phyloP scores from a whole-genome alignment of 257 asterid species.

The Phtheirospermum japonicum region DNA sequence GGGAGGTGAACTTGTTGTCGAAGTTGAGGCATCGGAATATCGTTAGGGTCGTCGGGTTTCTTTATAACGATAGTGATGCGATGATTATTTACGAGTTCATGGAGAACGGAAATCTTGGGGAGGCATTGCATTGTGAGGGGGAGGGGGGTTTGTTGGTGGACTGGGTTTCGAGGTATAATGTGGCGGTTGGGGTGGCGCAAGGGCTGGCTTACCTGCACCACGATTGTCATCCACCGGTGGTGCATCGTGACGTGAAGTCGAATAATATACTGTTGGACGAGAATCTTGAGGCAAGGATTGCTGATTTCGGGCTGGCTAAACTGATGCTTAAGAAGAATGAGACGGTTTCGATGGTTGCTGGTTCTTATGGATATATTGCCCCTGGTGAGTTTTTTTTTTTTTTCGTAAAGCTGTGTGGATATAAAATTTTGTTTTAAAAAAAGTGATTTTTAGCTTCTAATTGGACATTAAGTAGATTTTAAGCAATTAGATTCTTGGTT shows the following conservation, averaged over 20 bases:
- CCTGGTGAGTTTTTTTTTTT: conserved; percentile 43
- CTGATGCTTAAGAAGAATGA: conserved; percentile 39
- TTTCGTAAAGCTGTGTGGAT: too few relatives aligned
- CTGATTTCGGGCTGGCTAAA: conserved; percentile 61
- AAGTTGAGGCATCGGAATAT: conserved; percentile 54
- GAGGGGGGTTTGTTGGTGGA: conserved; percentile 29
- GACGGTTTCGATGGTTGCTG: conserved; percentile 53
- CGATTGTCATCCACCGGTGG: conserved; percentile 51
- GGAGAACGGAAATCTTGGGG: conserved; percentile 54
- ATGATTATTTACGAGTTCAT: conserved; percentile 52
- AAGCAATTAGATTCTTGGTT: too few relatives aligned
- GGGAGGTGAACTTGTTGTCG: conserved; percentile 66
- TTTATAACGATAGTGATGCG: conserved; percentile 38
- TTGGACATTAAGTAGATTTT: too few relatives aligned
- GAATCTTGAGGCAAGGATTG: conserved; percentile 49
- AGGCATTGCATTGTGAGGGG: conserved; percentile 38
- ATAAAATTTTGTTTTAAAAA: too few relatives aligned
- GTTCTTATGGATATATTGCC: conserved; percentile 67
- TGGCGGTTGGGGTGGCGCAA: conserved; percentile 62
- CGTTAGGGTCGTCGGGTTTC: conserved; percentile 46
- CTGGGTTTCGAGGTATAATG: conserved; percentile 45
- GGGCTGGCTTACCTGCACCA: too few relatives aligned
- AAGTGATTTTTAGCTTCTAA: too few relatives aligned
- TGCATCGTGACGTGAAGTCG: conserved; percentile 59
- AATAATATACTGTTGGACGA: conserved; percentile 51